These are phyloP conservation scores for Sphaceloma murrayae DNA, from an alignment of 2,329 filamentous ascomycete species.

Conservation along the genomic window DNA sequence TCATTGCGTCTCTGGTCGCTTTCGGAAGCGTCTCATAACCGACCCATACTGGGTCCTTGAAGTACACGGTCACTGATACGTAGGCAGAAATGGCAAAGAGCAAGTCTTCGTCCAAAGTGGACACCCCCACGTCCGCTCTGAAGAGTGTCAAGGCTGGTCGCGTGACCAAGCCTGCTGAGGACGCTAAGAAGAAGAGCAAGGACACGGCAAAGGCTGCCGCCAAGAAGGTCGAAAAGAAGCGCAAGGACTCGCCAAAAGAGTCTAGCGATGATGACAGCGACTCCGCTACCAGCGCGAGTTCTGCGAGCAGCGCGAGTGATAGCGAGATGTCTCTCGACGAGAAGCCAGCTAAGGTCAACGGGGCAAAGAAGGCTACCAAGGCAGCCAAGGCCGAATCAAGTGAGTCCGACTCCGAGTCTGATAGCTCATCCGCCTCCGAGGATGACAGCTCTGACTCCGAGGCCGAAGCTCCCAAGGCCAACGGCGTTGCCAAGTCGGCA, in stretches of 20 bases:
- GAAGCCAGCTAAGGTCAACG: slow-evolving; percentile 27
- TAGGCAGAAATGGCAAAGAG: slow-evolving; percentile 34
- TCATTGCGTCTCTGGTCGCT: slow-evolving; percentile 15
- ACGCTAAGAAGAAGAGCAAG: slow-evolving; percentile 58
- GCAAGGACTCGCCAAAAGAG: slow-evolving; percentile 41
- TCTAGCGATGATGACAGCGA: slow-evolving; percentile 27
- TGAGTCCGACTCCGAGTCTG: slow-evolving; percentile 12
- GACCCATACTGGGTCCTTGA: slow-evolving; percentile 22
- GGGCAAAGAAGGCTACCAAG: slow-evolving; percentile 24
- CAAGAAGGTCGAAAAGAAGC: slow-evolving; percentile 31
- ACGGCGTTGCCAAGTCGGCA: slow-evolving; percentile 27
- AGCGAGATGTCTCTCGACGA: slow-evolving; percentile 24
- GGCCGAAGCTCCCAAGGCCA: slow-evolving; percentile 27
- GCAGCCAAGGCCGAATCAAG: slow-evolving; percentile 19
- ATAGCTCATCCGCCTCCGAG: slow-evolving; percentile 13
- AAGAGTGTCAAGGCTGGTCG: slow-evolving; percentile 53
- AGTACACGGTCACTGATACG: slow-evolving; percentile 16
- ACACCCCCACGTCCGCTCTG: slow-evolving; percentile 28
- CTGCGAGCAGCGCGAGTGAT: slow-evolving; percentile 27
- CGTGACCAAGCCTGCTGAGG: slow-evolving; percentile 58
- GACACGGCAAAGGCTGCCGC: slow-evolving; percentile 52
- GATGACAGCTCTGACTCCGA: slow-evolving; percentile 22
- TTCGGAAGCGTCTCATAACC: slow-evolving; percentile 21
- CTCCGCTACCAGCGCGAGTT: slow-evolving; percentile 29
- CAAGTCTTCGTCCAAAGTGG: slow-evolving; percentile 30